These are phyloP conservation scores for Bipolaris cookei DNA, from an alignment of 2,329 filamentous ascomycete genomes.

Conservation along the genomic window DNA sequence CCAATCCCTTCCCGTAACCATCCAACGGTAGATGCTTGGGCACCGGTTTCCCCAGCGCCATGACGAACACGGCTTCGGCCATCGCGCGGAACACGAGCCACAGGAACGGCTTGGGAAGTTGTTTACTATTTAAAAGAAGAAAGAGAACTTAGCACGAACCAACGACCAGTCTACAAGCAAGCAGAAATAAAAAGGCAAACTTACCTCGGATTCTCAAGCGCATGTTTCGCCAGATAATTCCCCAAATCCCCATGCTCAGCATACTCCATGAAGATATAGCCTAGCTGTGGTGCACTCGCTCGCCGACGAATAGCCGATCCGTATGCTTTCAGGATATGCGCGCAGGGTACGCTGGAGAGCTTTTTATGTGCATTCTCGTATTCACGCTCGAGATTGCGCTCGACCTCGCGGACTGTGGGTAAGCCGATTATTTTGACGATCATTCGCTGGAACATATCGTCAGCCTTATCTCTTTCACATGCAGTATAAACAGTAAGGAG, in stretches of 20 bases:
- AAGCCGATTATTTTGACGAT: neutral
- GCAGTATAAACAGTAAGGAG: neutral
- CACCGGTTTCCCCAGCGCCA: neutral
- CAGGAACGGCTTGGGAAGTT: neutral
- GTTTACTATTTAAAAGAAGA: neutral
- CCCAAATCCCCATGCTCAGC: neutral
- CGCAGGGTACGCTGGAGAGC: neutral
- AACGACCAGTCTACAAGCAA: neutral
- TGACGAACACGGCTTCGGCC: neutral
- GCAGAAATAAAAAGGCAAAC: neutral
- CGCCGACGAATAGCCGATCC: neutral
- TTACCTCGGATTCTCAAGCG: neutral
- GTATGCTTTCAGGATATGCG: neutral
- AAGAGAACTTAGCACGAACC: neutral
- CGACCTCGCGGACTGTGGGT: neutral
- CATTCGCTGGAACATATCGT: neutral
- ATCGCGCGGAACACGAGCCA: neutral
- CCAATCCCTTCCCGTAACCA: neutral
- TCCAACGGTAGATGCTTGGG: neutral
- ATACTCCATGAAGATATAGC: neutral
- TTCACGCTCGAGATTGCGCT: neutral
- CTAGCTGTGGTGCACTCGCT: neutral
- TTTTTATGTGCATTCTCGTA: neutral
- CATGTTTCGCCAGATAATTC: neutral
- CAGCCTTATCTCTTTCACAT: neutral